phyloP scores from a whole-genome alignment of 75 land plant genomes.

The Sequoia sempervirens region DNA sequence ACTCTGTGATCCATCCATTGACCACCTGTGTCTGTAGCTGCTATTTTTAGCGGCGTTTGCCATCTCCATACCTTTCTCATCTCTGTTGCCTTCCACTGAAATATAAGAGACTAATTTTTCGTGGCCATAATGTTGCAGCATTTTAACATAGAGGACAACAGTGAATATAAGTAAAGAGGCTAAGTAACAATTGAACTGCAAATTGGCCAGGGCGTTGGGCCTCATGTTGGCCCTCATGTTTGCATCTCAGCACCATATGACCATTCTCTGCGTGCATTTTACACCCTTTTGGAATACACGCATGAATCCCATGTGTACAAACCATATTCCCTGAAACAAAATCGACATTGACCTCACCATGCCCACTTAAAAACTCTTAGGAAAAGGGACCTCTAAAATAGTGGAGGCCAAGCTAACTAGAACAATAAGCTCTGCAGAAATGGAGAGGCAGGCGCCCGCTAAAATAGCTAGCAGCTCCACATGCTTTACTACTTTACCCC shows the following conservation, averaged over 20 bases:
- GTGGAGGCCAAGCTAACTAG: slow-evolving; percentile 41
- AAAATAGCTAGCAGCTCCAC: no score
- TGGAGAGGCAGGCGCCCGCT: no score
- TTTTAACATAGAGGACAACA: slow-evolving; percentile 22
- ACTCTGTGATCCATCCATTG: not conserved
- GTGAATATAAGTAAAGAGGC: no score
- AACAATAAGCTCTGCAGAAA: slow-evolving; percentile 18
- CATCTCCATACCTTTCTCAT: no score
- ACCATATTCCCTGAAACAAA: slow-evolving; percentile 62
- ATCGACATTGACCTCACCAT: slow-evolving; percentile 42
- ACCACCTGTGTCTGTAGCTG: no score
- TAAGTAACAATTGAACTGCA: slow-evolving; percentile 61
- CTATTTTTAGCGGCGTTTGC: no score
- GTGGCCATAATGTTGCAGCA: not conserved
- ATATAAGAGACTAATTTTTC: no score
- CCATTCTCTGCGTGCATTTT: slow-evolving; percentile 36
- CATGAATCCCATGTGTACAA: slow-evolving; percentile 60
- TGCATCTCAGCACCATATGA: slow-evolving; percentile 46
- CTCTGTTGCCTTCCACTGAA: no score
- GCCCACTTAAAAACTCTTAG: no score
- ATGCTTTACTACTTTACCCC: no score
- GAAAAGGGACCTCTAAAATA: no score
- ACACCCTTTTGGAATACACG: slow-evolving; percentile 43
- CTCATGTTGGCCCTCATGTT: slow-evolving; percentile 19
- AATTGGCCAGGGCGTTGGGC: slow-evolving; percentile 65